A percentile compares a stretch with the other conserved stretches of the same genome.
phyloP scores from a whole-genome alignment of 805 yeast species.

The Schwanniomyces pseudopolymorphus region DNA sequence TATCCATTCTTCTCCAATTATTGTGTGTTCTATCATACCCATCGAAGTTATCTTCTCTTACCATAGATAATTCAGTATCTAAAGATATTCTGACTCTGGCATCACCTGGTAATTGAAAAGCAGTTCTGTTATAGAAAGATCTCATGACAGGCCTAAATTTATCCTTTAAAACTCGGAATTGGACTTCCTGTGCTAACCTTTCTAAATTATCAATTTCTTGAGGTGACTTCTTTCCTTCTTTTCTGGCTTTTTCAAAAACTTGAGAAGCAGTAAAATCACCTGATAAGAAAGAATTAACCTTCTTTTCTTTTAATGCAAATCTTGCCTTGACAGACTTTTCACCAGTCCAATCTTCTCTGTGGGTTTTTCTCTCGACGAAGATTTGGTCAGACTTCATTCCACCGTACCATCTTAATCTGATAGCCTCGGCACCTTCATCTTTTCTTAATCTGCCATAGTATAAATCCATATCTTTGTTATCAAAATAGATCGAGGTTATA shows the following conservation, averaged over 20 bases:
- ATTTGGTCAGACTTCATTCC: constrained; percentile 92
- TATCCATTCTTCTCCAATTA: constrained; percentile 98
- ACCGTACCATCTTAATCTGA: constrained; percentile 98
- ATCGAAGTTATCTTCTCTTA: constrained; percentile 95
- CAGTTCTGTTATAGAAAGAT: constrained; percentile 96
- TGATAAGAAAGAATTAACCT: constrained; percentile 77
- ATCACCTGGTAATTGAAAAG: constrained; percentile 98
- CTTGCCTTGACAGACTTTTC: constrained; percentile 99
- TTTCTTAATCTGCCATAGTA: constrained; percentile 93
- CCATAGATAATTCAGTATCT: constrained; percentile 96
- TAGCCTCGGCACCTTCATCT: constrained; percentile 99
- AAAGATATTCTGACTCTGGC: constrained; percentile 98
- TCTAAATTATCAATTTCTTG: constrained; percentile 91
- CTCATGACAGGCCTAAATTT: constrained; percentile 91
- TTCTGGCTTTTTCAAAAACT: constrained; percentile 88
- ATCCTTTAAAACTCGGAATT: constrained; percentile 81
- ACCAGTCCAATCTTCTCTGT: constrained; percentile 99
- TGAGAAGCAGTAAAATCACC: constrained; percentile 87
- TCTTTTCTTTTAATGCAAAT: constrained; percentile 86
- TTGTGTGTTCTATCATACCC: constrained; percentile 85
- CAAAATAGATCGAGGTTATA: constrained; percentile 94
- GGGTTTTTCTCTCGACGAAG: constrained; percentile 96
- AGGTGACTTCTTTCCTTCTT: constrained; percentile 83
- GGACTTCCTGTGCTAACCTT: constrained; percentile 89
- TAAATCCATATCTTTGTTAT: constrained; percentile 82